Base-by-base conservation (phyloP, 2,329 filamentous ascomycete genomes). In the Venturia pyrina region DNA sequence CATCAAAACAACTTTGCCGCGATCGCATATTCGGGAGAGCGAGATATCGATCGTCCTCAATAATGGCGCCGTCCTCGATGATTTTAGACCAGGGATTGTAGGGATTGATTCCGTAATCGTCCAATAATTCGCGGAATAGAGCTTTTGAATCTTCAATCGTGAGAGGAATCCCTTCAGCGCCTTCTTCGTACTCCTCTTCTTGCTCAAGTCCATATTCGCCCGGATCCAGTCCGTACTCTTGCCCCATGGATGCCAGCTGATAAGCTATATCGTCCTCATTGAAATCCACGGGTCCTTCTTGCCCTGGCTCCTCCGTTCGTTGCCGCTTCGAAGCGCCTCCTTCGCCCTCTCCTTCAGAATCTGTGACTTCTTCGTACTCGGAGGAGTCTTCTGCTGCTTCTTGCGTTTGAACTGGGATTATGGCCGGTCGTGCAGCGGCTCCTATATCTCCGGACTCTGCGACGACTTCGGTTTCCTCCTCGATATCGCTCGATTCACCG, bases 201-300 rank as follows among this genome's bases (percentile, higher is more conserved):
- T 76, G 78, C 11, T 83, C 86, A 67, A 88, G 87, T 66, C 88
- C 89, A 72, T 91, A 91, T 72, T 92, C 89, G 63, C 87, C 90
- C 0, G 86, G 86, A 48, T 91, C 90, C 40, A 93, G 81, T 0
- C 87, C 90, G 70, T 93, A 92, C n/a, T 91, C 88, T 70, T 89
- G 84, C 65, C 89, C 91, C 90, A 97, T 96, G 34, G 90, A 88
- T 64, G 90, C 90, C 15, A 99, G 81, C 73, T 99, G 95, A 73
- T 88, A 93, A 44, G 91, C 93, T 71, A 99, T 96, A 72, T 99
- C 95, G 64, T 93, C 93, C 75, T 98, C 95, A 66, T 89, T 90
- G 72, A 96, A 96, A 71, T 97, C 93, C 8, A 95, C 78, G 0
- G 81, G 78, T 59, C 78, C 76, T 15, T 82, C 77, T 10, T 78